phyloP scores from a whole-genome alignment of 2,329 filamentous ascomycete species.

The Penicillium sp. region DNA sequence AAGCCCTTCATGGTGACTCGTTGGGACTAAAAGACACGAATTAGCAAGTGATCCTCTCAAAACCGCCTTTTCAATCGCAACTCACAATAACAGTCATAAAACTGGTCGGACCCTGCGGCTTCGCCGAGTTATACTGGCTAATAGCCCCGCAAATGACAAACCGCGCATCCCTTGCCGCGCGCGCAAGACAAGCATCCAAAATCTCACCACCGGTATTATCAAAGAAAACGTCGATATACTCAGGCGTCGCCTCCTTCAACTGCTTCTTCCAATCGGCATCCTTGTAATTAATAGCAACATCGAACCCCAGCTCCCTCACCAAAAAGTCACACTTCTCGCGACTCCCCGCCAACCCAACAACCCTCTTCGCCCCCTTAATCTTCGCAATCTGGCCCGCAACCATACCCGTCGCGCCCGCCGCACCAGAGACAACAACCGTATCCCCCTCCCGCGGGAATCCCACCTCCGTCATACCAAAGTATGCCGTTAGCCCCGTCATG shows the following conservation, averaged over 20 bases:
- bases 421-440: conserved; percentile 74
- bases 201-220: conserved; percentile 76
- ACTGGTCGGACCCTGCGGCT: conserved; percentile 58
- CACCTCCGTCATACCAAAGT: conserved; percentile 71
- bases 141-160: conserved; percentile 74
- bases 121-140: conserved; percentile 65
- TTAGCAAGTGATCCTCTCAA: conserved; percentile 15
- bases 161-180: conserved; percentile 63
- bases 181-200: conserved; percentile 63
- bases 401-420: conserved; percentile 75
- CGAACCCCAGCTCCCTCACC: conserved; percentile 64
- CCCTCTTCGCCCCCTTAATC: conserved; percentile 63
- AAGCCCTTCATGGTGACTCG: conserved; percentile 65
- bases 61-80: background rate
- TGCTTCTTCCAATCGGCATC: conserved; percentile 60
- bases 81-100: conserved; percentile 45
- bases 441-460: conserved; percentile 69
- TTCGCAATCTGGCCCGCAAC: conserved; percentile 79
- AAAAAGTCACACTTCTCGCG: conserved; percentile 70
- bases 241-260: conserved; percentile 60
- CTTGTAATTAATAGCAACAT: conserved; percentile 71
- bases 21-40: conserved; percentile 30
- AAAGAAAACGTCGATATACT: conserved; percentile 69
- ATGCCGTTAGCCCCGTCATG: conserved; percentile 72
- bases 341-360: conserved; percentile 67